Percentiles rank a stretch among this genome's conserved stretches.
Conservation (phyloP, 345 rosid species). For the Turritis glabra region DNA sequence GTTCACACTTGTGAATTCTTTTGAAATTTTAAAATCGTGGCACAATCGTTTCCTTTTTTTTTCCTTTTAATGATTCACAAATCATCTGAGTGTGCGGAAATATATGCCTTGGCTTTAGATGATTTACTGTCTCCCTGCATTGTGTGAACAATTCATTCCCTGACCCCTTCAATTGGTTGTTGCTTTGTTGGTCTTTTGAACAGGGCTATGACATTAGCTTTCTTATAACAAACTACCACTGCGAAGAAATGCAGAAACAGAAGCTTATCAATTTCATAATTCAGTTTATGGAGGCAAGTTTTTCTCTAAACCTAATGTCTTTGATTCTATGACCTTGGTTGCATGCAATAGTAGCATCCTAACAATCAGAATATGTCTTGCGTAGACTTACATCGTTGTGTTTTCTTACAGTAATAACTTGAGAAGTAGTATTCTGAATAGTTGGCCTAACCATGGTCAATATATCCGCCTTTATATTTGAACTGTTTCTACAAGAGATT, state of each 20-base stretch:
- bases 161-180: background rate
- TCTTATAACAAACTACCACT: slow-evolving; percentile 93
- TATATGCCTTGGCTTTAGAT: background rate
- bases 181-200: slow-evolving; percentile 31
- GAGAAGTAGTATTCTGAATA: background rate
- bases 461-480: background rate
- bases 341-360: background rate
- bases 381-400: background rate
- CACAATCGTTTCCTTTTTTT: background rate
- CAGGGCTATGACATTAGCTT: slow-evolving; percentile 99
- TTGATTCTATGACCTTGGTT: background rate
- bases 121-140: background rate
- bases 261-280: slow-evolving; percentile 94
- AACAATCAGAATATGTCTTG: background rate
- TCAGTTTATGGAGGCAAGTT: slow-evolving; percentile 97
- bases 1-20: background rate
- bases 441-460: background rate
- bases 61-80: background rate
- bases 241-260: slow-evolving; percentile 97
- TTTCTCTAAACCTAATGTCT: slow-evolving; percentile 23
- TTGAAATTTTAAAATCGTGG: background rate
- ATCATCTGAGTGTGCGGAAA: background rate
- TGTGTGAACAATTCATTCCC: background rate
- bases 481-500: background rate
- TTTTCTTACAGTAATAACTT: background rate